Evolutionary conservation across 768 basidiomycete species (phyloP), one percentile per base, ranked within the genome.

Genomic region (Agaricus subrufescens): DNA sequence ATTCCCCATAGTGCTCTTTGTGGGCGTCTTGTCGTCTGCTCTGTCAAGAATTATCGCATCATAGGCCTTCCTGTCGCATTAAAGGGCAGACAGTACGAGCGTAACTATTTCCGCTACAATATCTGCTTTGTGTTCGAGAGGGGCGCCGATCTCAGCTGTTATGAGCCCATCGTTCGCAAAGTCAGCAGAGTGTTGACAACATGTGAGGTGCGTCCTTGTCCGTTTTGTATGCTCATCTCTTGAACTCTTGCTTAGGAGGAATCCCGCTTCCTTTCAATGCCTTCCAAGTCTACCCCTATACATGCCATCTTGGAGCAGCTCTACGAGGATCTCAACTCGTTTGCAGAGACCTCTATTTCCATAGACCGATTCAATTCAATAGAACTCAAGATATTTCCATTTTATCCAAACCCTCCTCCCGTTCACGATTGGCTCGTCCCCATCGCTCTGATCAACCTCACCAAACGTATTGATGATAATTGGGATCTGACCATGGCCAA

Each of bases 341-440:
- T 96, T 71, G 94, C 93, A 0, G 96, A 98, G 72, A 94, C 96
- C 1, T 93, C 91, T 2, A 95, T 99, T 52, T 79, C 83, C 1
- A 86, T 98, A 60, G 91, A 97, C 69, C 81, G 83, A 44, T 94
- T 94, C 76, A 97, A 95, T 66, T 92, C 94, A 2, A 89, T 98
- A 54, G 95, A 98, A 66, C 71, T 99, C 61, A 95, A 96, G 69
- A 90, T 98, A 44, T 94, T 98, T 59, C 96, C 97, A 0, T 96
- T 94, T 71, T 95, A 95, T 62, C 94, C 93, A 23, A 98, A 98
- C 63, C 96, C 97, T 15, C 88, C 89, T 0, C 75, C 78, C 3
- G 91, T 98, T 11, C 82, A 86, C 60, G 91, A 97, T 63, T 99
- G 97, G 97, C 86, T 91, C 74, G 97, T 98, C 1, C 97, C 97